These are phyloP conservation scores for Withania somnifera DNA, from an alignment of 305 asterid genomes.

Conservation along the genomic window DNA sequence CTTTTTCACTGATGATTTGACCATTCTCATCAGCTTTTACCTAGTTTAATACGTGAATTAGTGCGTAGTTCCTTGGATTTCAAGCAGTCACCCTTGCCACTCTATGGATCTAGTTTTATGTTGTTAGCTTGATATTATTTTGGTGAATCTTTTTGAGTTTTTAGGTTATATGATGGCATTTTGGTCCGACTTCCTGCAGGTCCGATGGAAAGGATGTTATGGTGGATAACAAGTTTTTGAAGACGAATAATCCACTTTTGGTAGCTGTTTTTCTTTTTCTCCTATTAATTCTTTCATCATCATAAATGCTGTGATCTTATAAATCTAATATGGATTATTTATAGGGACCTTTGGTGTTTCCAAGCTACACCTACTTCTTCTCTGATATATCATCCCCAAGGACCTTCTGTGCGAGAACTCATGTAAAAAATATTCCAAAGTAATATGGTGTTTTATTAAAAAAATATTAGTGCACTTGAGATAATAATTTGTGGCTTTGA, in stretches of 20 bases:
- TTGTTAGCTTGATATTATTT: not conserved
- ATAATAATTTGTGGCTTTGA: not conserved
- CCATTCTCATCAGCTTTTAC: not conserved
- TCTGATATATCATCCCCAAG: not conserved
- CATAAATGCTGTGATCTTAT: not conserved
- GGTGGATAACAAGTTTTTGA: constrained; percentile 78
- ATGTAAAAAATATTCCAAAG: not conserved
- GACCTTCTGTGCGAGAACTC: not conserved
- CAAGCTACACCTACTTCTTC: not conserved
- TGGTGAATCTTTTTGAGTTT: not conserved
- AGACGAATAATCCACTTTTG: constrained; percentile 64
- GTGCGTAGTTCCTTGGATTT: not conserved
- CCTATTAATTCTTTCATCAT: not conserved
- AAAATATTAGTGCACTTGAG: not conserved
- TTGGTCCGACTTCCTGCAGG: constrained; percentile 31
- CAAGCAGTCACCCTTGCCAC: not conserved
- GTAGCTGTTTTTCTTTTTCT: constrained; percentile 16
- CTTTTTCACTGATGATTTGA: not conserved
- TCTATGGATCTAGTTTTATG: not conserved
- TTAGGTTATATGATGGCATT: not conserved
- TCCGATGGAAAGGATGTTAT: constrained; percentile 67
- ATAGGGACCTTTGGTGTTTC: not conserved
- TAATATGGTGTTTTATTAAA: not conserved
- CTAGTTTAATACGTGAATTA: not conserved
- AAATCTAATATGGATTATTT: not conserved